These are phyloP conservation scores for Gomphus bonarii DNA, from an alignment of 1,284 basidiomycete species.

Conservation along the genomic window DNA sequence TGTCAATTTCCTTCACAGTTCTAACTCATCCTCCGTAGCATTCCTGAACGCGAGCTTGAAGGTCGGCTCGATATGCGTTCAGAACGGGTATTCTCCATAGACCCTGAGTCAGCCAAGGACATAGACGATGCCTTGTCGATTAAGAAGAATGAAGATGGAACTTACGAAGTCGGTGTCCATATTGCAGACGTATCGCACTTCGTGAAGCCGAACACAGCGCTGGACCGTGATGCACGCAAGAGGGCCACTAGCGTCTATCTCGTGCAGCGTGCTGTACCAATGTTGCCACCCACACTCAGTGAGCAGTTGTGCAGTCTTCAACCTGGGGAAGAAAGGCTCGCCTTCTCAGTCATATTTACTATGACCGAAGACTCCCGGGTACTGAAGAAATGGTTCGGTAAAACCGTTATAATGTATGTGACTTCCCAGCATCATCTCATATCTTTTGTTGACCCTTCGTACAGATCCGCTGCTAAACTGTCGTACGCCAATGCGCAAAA, in stretches of 20 bases:
- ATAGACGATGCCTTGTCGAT: slow-evolving; percentile 92
- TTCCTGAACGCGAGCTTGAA: slow-evolving; percentile 88
- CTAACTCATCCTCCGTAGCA: slow-evolving; percentile 30
- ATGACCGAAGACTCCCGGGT: slow-evolving; percentile 78
- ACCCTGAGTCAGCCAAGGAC: slow-evolving; percentile 84
- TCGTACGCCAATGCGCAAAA: slow-evolving; percentile 75
- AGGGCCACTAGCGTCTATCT: slow-evolving; percentile 96
- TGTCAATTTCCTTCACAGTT: slow-evolving; percentile 1
- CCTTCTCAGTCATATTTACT: slow-evolving; percentile 85
- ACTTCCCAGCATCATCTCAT: neutral
- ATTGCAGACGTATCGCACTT: slow-evolving; percentile 96
- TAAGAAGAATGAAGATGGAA: slow-evolving; percentile 81
- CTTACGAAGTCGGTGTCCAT: slow-evolving; percentile 87
- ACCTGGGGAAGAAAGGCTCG: slow-evolving; percentile 79
- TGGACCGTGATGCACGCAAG: slow-evolving; percentile 97
- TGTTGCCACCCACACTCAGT: slow-evolving; percentile 87
- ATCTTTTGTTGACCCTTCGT: slow-evolving; percentile 9
- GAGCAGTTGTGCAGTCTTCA: slow-evolving; percentile 90
- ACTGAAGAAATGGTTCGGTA: slow-evolving; percentile 85
- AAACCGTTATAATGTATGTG: slow-evolving; percentile 79
- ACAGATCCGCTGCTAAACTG: slow-evolving; percentile 78
- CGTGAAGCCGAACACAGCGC: slow-evolving; percentile 89
- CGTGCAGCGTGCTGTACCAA: slow-evolving; percentile 90
- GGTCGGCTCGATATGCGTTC: slow-evolving; percentile 79
- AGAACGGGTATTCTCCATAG: slow-evolving; percentile 88